Percentiles rank a stretch among this genome's conserved stretches.
Evolutionary conservation across 139 green algal genomes (phyloP).

Genomic region (Medakamo hakoo): DNA sequence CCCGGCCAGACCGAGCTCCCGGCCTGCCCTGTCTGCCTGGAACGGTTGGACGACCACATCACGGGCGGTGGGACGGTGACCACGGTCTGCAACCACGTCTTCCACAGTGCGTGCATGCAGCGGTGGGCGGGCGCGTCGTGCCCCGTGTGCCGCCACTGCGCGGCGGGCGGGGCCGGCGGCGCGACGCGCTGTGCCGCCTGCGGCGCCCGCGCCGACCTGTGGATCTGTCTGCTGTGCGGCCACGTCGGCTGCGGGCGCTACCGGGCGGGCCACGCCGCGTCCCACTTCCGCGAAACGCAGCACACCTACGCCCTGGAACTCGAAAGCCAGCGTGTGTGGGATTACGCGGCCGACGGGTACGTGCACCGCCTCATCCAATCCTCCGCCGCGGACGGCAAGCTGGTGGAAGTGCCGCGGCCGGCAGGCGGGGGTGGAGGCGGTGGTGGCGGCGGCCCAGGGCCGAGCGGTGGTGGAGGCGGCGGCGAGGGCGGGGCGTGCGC

Average conservation of each 20-base stretch:
- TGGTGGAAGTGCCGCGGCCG: conserved; percentile 67
- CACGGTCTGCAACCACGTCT: conserved; percentile 53
- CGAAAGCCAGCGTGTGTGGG: conserved; percentile 77
- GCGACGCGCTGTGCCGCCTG: conserved; percentile 55
- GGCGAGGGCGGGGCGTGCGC: neutral
- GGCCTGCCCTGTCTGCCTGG: conserved; percentile 89
- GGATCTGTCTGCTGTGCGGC: conserved; percentile 98
- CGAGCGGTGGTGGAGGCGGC: conserved; percentile 1
- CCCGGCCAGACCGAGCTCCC: conserved; percentile 67
- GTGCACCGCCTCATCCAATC: conserved; percentile 88
- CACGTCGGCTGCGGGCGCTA: conserved; percentile 88
- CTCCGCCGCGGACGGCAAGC: conserved; percentile 74
- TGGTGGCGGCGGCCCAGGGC: too few relatives aligned
- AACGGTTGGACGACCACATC: conserved; percentile 87
- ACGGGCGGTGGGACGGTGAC: conserved; percentile 81
- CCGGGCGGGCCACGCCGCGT: conserved; percentile 52
- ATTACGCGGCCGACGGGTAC: conserved; percentile 90
- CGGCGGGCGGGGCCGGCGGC: conserved; percentile 11
- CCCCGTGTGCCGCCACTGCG: conserved; percentile 79
- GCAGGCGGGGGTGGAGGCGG: conserved; percentile 3
- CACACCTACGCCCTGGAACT: conserved; percentile 93
- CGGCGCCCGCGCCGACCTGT: conserved; percentile 57
- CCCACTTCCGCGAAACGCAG: conserved; percentile 62
- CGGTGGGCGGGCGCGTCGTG: conserved; percentile 77
- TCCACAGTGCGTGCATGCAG: conserved; percentile 87